Percentiles rank a stretch among this genome's conserved stretches.
Conservation (phyloP, 495 filamentous ascomycete species). For the Copromyces sp. region DNA sequence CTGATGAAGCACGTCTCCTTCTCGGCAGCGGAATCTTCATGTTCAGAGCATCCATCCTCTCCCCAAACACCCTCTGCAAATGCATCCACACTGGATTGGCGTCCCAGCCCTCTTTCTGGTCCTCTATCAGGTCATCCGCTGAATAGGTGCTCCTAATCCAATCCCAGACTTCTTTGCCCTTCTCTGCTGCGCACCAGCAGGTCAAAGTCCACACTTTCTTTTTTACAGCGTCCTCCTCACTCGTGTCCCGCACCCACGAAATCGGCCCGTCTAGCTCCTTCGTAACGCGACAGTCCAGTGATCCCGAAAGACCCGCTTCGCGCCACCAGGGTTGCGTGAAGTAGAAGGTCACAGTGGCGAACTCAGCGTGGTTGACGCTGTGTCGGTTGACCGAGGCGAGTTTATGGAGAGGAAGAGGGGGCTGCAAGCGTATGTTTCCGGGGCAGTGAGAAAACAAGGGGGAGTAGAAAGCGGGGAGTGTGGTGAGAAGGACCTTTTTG, state of each 20-base stretch:
- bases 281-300: conserved; percentile 14
- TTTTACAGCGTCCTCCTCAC: conserved; percentile 20
- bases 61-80: background rate
- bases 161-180: background rate
- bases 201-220: conserved; percentile 2
- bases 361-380: conserved; percentile 26
- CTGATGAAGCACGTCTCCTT: background rate
- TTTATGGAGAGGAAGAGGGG: conserved; percentile 2
- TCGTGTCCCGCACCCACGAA: conserved; percentile 31
- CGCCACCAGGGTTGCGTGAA: conserved; percentile 34
- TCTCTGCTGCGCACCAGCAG: background rate
- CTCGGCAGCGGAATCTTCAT: background rate
- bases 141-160: conserved; percentile 29
- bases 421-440: conserved; percentile 20
- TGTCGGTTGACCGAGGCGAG: conserved; percentile 8
- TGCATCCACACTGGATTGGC: conserved; percentile 1
- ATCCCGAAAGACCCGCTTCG: conserved; percentile 19
- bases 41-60: background rate
- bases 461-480: conserved; percentile 25
- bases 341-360: conserved; percentile 16
- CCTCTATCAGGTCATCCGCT: conserved; percentile 5
- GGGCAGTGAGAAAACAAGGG: background rate
- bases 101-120: background rate
- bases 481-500: conserved; percentile 27
- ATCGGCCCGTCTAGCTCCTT: conserved; percentile 24